These are phyloP conservation scores for Golubevia sp. DNA, from an alignment of 1,284 basidiomycete genomes.

Conservation along the genomic window DNA sequence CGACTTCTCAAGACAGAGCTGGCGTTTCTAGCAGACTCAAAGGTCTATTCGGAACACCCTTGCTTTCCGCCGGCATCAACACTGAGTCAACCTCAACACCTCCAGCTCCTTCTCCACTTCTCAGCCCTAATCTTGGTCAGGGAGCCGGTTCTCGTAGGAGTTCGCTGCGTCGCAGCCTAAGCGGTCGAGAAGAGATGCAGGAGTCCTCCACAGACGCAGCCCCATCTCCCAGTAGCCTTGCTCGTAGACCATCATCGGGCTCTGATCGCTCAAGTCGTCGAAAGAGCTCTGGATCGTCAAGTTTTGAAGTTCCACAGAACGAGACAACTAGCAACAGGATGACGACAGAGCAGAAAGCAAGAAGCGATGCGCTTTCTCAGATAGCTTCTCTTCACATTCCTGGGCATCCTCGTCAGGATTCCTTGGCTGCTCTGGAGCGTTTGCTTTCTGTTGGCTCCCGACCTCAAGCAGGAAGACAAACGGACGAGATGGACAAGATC, in stretches of 20 bases:
- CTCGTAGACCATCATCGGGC: neutral
- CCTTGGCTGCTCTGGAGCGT: slow-evolving; percentile 28
- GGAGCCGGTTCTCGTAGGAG: neutral
- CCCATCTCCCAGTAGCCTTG: neutral
- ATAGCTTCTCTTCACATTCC: slow-evolving; percentile 24
- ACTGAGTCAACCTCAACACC: too few relatives aligned
- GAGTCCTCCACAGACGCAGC: neutral
- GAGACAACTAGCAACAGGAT: neutral
- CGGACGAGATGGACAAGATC: neutral
- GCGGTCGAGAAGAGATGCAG: neutral
- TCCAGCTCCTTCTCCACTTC: neutral
- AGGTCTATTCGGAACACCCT: slow-evolving; percentile 28
- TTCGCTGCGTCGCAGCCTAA: neutral
- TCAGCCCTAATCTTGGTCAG: neutral
- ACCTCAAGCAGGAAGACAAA: neutral
- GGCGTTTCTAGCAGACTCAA: slow-evolving; percentile 12
- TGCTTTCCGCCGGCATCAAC: slow-evolving; percentile 16
- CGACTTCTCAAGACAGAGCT: neutral
- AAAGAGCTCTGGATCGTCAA: neutral
- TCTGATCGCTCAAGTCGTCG: neutral
- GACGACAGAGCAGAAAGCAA: slow-evolving; percentile 18
- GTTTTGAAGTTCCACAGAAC: neutral
- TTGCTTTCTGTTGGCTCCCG: slow-evolving; percentile 8
- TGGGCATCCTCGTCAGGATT: slow-evolving; percentile 17
- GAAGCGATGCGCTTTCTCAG: slow-evolving; percentile 26